Evolutionary conservation across 2,329 filamentous ascomycete genomes (phyloP), one percentile per base, ranked within the genome.

Genomic region (Ascochyta viciae-villosae): DNA sequence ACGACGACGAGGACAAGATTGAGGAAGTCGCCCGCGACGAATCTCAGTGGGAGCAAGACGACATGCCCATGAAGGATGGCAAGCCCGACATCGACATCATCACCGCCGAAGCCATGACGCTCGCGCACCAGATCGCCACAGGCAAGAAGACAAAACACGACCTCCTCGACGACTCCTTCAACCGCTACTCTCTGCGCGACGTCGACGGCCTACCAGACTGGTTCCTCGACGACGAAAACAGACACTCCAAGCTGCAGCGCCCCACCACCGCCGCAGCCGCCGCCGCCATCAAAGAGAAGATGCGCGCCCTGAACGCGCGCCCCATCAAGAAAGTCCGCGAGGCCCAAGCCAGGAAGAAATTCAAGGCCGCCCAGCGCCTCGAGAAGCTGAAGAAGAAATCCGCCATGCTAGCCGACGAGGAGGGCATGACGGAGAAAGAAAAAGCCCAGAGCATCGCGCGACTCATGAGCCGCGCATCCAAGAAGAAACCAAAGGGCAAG

Each of bases 291-390:
- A 93, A 95, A 76, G 94, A 97, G 72, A 99, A 99, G 79, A 75
- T 90, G 72, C 89, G 94, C 29, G 93, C 95, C 0, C 85, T 96
- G 67, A 98, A 99, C 74, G 95, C 94, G 7, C 87, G 95, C 29
- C 95, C 95, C 0, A 98, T 98, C 85, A 99, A 99, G 85, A 99
- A 99, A 82, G 95, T 99, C 29, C 89, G 91, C 66, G 95, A 99
- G 78, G 95, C 95, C 23, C 93, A 96, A 79, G 94, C 93, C 33
- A 85, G 95, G 57, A 99, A 99, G 87, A 98, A 97, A 81, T 89
- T 96, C 78, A 96, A 96, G 84, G 88, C 93, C 8, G 94, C 92
- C 0, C 91, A 96, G 77, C 85, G 86, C 54, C 79, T 99, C 27
- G 95, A 99, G 84, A 97, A 96, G 81, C 81, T 99, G 62, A 91